Evolutionary conservation across 2,329 filamentous ascomycete genomes (phyloP), one percentile per base, ranked within the genome.

Genomic region (Chrysosphaeria jannelii): DNA sequence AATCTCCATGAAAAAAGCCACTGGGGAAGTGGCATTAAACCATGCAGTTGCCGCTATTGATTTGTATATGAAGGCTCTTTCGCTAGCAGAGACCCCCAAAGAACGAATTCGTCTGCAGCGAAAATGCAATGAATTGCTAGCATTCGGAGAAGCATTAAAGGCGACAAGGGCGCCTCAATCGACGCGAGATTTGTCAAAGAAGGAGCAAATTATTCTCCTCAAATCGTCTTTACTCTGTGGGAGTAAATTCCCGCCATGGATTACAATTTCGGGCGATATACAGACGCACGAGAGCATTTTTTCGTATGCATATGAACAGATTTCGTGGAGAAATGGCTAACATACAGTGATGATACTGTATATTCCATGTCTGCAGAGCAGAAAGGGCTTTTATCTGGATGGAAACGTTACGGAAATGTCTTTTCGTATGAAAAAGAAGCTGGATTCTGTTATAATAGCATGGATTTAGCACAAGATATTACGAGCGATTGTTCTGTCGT

Each of bases 401-500:
- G 85, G 85, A 69, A 66, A 39, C 61, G 76, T 17, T 74, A 79
- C 2, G 36, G 40, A 10, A 65, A 89, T 27, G 51, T 78, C 12
- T 46, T 70, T n/a, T 42, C 51, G 10, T 45, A 24, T 20, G 10
- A 14, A 2, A 19, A 22, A 10, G 31, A 30, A 14, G 25, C n/a
- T n/a, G n/a, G n/a, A n/a, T n/a, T n/a, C n/a, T n/a, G n/a, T n/a
- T n/a, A n/a, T n/a, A n/a, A n/a, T n/a, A n/a, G 22, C 20, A 63
- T 72, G 29, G 81, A 97, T 42, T 56, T 97, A 6, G 78, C 91
- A 3, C 85, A 97, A 43, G 85, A 97, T 42, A 65, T 89, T 28
- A 79, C 81, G 5, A 88, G 81, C 1, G 85, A 97, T 41, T 97
- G 85, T 39, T 93, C 85, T 2, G 81, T 97, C 4, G 81, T 97